Percentiles rank a stretch among this genome's conserved stretches.
phyloP scores from a whole-genome alignment of 2,329 filamentous ascomycete genomes.

The Eurotiales sp. region DNA sequence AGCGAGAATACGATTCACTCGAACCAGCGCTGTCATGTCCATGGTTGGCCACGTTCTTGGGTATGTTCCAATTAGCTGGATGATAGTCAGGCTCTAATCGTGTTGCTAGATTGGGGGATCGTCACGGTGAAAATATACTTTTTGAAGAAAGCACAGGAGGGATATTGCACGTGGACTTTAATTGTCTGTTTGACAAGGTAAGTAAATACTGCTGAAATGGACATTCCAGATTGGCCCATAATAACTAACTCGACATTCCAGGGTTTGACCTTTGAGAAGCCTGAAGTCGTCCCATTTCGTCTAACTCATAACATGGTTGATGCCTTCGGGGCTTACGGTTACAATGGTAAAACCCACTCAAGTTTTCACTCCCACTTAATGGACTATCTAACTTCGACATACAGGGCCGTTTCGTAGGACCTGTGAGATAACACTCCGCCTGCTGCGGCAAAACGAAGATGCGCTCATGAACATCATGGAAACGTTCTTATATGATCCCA shows the following conservation, averaged over 20 bases:
- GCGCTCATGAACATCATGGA: conserved; percentile 96
- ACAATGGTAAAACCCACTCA: conserved; percentile 57
- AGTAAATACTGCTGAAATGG: not conserved
- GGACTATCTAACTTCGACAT: not conserved
- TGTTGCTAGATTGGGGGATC: conserved; percentile 67
- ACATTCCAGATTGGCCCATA: conserved; percentile 3
- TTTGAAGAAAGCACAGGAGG: conserved; percentile 92
- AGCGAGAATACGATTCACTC: conserved; percentile 81
- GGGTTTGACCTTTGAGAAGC: conserved; percentile 89
- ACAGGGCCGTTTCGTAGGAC: conserved; percentile 78
- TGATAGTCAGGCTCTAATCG: not conserved
- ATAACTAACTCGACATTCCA: conserved; percentile 14
- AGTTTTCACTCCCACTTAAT: not conserved
- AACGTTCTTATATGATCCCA: conserved; percentile 95
- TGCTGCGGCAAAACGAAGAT: conserved; percentile 88
- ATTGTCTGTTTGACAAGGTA: conserved; percentile 93
- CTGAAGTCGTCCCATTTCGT: conserved; percentile 91
- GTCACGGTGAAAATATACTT: conserved; percentile 95
- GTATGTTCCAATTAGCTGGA: conserved; percentile 21
- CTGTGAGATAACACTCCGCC: conserved; percentile 79
- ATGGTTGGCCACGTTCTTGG: conserved; percentile 95
- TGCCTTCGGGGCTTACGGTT: conserved; percentile 91
- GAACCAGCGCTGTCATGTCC: conserved; percentile 97
- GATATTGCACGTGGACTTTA: conserved; percentile 97
- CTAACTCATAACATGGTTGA: conserved; percentile 98